A percentile compares a stretch with the other conserved stretches of the same genome.
Conservation (phyloP, 164 flowering plant species). For the Chimonanthus salicifolius region DNA sequence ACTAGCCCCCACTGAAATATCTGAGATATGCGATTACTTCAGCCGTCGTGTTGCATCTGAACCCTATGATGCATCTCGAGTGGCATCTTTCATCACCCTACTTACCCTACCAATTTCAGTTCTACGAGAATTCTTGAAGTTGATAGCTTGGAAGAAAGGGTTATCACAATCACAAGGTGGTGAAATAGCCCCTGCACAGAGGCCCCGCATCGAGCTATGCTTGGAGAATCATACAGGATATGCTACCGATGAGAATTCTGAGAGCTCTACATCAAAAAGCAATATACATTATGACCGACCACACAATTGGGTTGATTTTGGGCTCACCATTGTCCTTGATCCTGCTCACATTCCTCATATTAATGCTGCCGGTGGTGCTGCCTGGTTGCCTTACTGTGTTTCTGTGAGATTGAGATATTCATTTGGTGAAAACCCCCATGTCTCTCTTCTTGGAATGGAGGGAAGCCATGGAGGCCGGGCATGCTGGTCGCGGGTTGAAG, state of each 20-base stretch:
- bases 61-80: conserved; percentile 98
- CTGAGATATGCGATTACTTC: conserved; percentile 95
- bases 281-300: conserved; percentile 84
- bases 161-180: conserved; percentile 71
- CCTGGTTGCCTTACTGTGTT: conserved; percentile 97
- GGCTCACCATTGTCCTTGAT: conserved; percentile 87
- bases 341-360: conserved; percentile 80
- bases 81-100: conserved; percentile 97
- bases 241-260: conserved; percentile 37
- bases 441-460: conserved; percentile 81
- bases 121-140: conserved; percentile 83
- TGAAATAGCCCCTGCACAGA: conserved; percentile 67
- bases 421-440: conserved; percentile 67
- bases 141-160: conserved; percentile 97
- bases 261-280: conserved; percentile 59
- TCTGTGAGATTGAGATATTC: conserved; percentile 83
- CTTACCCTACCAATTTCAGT: conserved; percentile 92
- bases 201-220: conserved; percentile 82
- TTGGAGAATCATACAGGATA: conserved; percentile 82
- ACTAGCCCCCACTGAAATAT: conserved; percentile 69
- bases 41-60: conserved; percentile 98
- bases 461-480: conserved; percentile 98
- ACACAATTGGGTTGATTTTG: conserved; percentile 84
- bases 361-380: conserved; percentile 97
- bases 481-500: conserved; percentile 75